phyloP scores from a whole-genome alignment of 257 asterid genomes.

The Verbena officinalis region DNA sequence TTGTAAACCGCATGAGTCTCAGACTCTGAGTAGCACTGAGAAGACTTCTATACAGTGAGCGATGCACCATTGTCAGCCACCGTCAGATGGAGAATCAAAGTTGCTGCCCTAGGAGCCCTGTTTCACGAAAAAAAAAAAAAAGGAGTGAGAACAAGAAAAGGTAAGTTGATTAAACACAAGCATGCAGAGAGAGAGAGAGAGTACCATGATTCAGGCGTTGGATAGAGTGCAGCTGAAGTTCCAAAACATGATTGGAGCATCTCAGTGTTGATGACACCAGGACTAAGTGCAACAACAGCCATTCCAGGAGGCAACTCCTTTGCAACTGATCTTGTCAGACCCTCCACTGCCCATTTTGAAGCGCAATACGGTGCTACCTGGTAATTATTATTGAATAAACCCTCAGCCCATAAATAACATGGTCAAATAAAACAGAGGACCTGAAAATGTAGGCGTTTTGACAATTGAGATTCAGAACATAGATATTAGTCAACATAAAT shows the following conservation, averaged over 20 bases:
- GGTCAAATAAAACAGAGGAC: slow-evolving; percentile 19
- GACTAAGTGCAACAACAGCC: slow-evolving; percentile 86
- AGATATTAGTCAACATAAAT: background rate
- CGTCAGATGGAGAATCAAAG: slow-evolving; percentile 83
- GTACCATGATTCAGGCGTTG: slow-evolving; percentile 90
- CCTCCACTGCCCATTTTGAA: slow-evolving; percentile 97
- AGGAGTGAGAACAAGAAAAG: background rate
- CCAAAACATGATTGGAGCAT: slow-evolving; percentile 98
- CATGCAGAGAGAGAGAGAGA: slow-evolving; percentile 1
- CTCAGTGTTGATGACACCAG: slow-evolving; percentile 91
- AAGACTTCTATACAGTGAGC: slow-evolving; percentile 60
- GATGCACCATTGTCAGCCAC: slow-evolving; percentile 86
- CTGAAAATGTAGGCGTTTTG: slow-evolving; percentile 4
- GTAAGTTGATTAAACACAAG: background rate
- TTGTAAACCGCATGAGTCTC: background rate
- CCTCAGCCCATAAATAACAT: slow-evolving; percentile 26
- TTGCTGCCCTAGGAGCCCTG: slow-evolving; percentile 98
- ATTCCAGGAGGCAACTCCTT: slow-evolving; percentile 90
- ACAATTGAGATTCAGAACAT: slow-evolving; percentile 18
- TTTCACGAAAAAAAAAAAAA: background rate
- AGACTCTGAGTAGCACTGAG: background rate
- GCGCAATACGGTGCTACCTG: slow-evolving; percentile 99
- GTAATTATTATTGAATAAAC: slow-evolving; percentile 30
- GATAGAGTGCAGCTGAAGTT: slow-evolving; percentile 74
- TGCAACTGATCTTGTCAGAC: slow-evolving; percentile 82